These are phyloP conservation scores for Trichoderma hamatum DNA, from an alignment of 2,329 filamentous ascomycete species.

Conservation along the genomic window DNA sequence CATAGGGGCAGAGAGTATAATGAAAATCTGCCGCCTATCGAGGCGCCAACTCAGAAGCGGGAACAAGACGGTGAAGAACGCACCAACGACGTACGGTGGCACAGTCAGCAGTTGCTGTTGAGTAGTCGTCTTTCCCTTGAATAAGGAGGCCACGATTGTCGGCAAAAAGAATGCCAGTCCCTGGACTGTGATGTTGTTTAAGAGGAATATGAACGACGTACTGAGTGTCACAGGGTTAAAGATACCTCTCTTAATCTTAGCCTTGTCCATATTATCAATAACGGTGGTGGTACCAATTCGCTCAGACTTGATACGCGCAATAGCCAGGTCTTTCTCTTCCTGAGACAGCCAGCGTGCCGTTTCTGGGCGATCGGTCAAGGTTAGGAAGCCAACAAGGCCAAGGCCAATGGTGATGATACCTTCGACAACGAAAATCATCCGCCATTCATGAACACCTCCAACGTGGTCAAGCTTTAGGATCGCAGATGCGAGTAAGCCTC, in stretches of 20 bases:
- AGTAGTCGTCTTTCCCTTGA: slow-evolving; percentile 57
- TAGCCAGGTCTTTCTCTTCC: slow-evolving; percentile 68
- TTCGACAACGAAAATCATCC: slow-evolving; percentile 73
- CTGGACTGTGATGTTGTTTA: slow-evolving; percentile 59
- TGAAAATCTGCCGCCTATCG: slow-evolving; percentile 63
- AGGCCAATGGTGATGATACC: slow-evolving; percentile 61
- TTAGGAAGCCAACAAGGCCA: slow-evolving; percentile 63
- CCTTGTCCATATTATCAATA: slow-evolving; percentile 63
- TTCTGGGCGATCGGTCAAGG: slow-evolving; percentile 68
- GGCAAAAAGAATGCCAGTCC: slow-evolving; percentile 71
- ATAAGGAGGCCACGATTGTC: slow-evolving; percentile 70
- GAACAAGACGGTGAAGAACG: slow-evolving; percentile 65
- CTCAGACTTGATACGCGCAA: slow-evolving; percentile 69
- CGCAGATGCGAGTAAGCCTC: slow-evolving; percentile 65
- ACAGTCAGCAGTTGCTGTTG: slow-evolving; percentile 71
- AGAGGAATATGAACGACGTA: slow-evolving; percentile 61
- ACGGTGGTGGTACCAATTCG: slow-evolving; percentile 64
- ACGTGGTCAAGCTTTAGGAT: slow-evolving; percentile 65
- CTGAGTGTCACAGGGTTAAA: slow-evolving; percentile 63
- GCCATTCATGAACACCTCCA: slow-evolving; percentile 60
- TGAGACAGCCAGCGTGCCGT: slow-evolving; percentile 67
- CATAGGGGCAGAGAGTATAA: slow-evolving; percentile 61
- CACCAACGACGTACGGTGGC: slow-evolving; percentile 70
- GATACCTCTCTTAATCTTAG: slow-evolving; percentile 64
- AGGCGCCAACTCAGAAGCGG: slow-evolving; percentile 64